A percentile compares a stretch with the other conserved stretches of the same genome.
These are phyloP conservation scores for Picea abies DNA, from an alignment of 83 land plant genomes.

Conservation along the genomic window DNA sequence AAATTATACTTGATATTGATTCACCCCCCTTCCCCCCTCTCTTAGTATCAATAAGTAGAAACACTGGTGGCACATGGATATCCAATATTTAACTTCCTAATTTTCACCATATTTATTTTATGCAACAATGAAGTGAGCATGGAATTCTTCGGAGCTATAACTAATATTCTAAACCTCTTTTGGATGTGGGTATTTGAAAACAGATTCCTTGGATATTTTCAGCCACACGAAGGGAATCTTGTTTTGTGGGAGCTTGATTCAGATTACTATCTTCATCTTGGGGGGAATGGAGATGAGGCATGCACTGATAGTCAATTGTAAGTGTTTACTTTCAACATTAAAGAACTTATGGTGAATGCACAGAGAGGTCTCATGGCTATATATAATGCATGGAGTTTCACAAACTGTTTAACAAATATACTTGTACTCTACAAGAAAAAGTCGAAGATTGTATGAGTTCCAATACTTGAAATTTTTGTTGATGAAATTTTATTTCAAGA, in stretches of 20 bases:
- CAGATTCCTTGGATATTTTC: slow-evolving; percentile 41
- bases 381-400: not conserved
- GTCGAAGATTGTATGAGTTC: not conserved
- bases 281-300: too few relatives aligned
- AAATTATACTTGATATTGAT: too few relatives aligned
- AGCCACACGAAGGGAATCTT: slow-evolving; percentile 96
- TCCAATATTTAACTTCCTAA: too few relatives aligned
- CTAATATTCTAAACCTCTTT: not conserved
- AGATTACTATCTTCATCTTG: not conserved
- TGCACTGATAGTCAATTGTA: too few relatives aligned
- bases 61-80: too few relatives aligned
- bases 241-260: slow-evolving; percentile 98
- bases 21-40: too few relatives aligned
- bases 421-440: not conserved
- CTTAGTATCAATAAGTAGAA: too few relatives aligned
- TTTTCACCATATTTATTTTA: not conserved
- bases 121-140: not conserved
- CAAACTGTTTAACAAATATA: not conserved
- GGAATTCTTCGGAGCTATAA: not conserved
- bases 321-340: too few relatives aligned
- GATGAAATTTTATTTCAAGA: not conserved
- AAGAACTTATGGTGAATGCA: too few relatives aligned
- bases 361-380: not conserved
- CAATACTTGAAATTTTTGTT: not conserved
- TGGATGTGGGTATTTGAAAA: not conserved